Evolutionary conservation across 192 early-diverging fungal genomes (phyloP).

Genomic region (Phlyctochytrium planicorne): DNA sequence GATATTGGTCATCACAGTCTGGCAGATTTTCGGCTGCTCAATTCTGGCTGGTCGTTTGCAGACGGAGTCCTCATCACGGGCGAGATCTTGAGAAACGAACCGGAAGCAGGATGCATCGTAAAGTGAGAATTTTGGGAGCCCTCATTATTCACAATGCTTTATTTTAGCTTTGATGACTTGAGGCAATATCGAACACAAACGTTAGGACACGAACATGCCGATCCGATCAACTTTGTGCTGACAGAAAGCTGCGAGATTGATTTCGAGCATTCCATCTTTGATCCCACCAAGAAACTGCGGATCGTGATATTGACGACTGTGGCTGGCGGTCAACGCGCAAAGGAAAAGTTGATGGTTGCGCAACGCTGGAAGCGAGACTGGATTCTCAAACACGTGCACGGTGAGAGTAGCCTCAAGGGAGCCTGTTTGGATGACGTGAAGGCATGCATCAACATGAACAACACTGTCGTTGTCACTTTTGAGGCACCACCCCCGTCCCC

Average conservation of each 20-base stretch:
- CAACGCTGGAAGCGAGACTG: too few species aligned
- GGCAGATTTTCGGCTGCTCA: conserved; percentile 39
- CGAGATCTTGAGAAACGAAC: conserved; percentile 28
- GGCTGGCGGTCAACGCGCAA: neutral
- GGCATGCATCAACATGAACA: neutral
- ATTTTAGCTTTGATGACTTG: conserved; percentile 25
- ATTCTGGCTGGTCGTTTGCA: conserved; percentile 38
- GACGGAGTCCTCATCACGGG: conserved; percentile 35
- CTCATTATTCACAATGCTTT: neutral
- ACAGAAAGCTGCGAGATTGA: conserved; percentile 5
- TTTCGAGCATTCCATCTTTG: neutral
- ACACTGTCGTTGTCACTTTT: too few species aligned
- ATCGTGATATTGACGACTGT: conserved; percentile 1
- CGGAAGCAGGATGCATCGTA: conserved; percentile 16
- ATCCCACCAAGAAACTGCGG: neutral
- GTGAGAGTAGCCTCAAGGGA: neutral
- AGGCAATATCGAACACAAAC: conserved; percentile 15
- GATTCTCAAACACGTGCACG: too few species aligned
- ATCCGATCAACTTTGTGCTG: conserved; percentile 25
- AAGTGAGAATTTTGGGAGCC: neutral
- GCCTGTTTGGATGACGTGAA: neutral
- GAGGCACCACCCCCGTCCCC: too few species aligned
- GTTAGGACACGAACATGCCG: conserved; percentile 7
- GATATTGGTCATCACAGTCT: conserved; percentile 15
- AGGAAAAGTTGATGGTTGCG: neutral